phyloP scores from a whole-genome alignment of 1,284 basidiomycete species.

The Puccinia horiana region DNA sequence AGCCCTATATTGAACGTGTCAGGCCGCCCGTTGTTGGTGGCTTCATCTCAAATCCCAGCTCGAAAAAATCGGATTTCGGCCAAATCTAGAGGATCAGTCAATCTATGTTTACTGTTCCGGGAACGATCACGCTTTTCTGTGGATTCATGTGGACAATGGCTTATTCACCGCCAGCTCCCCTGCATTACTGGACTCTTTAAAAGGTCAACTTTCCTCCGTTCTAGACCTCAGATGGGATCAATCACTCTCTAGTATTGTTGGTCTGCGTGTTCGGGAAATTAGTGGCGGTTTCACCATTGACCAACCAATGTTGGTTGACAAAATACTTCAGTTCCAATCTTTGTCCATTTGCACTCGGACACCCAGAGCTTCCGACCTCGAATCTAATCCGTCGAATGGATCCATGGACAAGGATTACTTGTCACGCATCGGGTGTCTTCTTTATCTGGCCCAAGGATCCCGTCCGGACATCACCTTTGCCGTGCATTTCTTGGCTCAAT shows the following conservation, averaged over 20 bases:
- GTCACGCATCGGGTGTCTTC: not conserved
- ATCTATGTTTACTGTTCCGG: not conserved
- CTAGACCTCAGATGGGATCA: not conserved
- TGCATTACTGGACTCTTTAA: not conserved
- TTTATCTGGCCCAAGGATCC: slow-evolving; percentile 7
- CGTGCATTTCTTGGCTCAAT: not conserved
- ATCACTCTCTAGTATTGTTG: not conserved
- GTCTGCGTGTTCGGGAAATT: not conserved
- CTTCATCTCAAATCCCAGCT: not conserved
- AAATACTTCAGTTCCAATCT: not conserved
- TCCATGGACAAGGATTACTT: not conserved
- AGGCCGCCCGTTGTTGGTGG: slow-evolving; percentile 18
- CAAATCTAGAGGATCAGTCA: not conserved
- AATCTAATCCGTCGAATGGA: not conserved
- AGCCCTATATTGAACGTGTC: not conserved
- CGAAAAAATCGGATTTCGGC: not conserved
- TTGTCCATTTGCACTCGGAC: not conserved
- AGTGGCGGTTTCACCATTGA: not conserved
- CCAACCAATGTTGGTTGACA: not conserved
- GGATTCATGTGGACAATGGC: slow-evolving; percentile 22
- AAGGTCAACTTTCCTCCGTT: not conserved
- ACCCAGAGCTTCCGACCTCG: not conserved
- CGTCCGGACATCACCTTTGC: not conserved
- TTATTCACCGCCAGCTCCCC: not conserved
- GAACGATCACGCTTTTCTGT: not conserved